Evolutionary conservation across 176 grass and related monocot species (phyloP), one percentile per base, ranked within the genome.

Genomic region (Panicum miliaceum): DNA sequence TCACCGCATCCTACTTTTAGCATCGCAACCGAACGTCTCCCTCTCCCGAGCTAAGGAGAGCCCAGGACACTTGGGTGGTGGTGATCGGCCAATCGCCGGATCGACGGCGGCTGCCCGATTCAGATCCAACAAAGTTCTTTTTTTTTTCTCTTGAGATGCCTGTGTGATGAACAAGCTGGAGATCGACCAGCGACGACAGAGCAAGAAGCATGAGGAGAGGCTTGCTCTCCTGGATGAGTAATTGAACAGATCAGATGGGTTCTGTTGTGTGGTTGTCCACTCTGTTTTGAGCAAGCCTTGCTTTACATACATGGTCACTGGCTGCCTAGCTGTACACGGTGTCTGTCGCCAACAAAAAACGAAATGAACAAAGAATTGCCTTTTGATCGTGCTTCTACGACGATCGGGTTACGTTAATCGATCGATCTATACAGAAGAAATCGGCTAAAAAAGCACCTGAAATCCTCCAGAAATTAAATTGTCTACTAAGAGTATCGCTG

Each of bases 351-450:
- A 67, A 47, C 50, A 15, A 13, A n/a, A 18, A 79, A 7, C 0
- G 11, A 18, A 26, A 11, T 19, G 3, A 14, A 75, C 10, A 81
- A 65, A 57, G 40, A 62, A 34, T 63, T 6, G 0, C 14, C 7
- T 25, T 61, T 32, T 32, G 53, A 86, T 71, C 52, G 75, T 0
- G 18, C 11, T 19, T 2, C 56, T 70, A 69, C 12, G 18, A 26
- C 75, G 34, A 68, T 18, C 45, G 18, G 13, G 61, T 50, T n/a
- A 37, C 14, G 61, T 22, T n/a, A 66, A 80, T 70, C 19, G 47
- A 63, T 78, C 51, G 25, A 66, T 78, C 76, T 84, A 56, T 71
- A 72, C 79, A 90, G 42, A 75, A 72, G 34, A 73, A 67, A 75
- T 25, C 14, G 34, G 61, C 38, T 19, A 46, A 64, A 78, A 68